Evolutionary conservation across 768 basidiomycete species (phyloP).

Genomic region (Boletus rubescentipes): DNA sequence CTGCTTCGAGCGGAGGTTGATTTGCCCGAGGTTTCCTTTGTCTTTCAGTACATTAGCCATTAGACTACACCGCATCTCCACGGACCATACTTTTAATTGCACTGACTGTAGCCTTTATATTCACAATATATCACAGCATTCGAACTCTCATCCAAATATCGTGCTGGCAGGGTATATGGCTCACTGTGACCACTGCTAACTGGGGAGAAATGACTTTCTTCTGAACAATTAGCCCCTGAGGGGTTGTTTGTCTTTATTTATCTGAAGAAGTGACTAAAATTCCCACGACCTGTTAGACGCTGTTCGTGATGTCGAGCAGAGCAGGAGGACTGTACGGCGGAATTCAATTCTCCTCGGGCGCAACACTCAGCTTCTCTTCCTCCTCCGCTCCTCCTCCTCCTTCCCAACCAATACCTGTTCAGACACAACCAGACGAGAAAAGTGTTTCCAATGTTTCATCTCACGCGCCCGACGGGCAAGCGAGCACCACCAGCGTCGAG

Average conservation of each 20-base stretch:
- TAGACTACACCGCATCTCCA: conserved; percentile 33
- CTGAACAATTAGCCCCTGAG: no score
- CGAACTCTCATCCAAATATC: no score
- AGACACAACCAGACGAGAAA: conserved; percentile 20
- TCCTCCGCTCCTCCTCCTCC: conserved; percentile 37
- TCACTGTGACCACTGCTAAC: no score
- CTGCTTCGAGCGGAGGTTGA: conserved; percentile 88
- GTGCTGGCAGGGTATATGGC: no score
- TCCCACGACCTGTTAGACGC: conserved; percentile 21
- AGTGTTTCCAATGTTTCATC: conserved; percentile 18
- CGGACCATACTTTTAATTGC: conserved; percentile 5
- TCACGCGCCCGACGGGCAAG: conserved; percentile 25
- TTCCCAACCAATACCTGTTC: conserved; percentile 15
- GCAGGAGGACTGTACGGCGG: conserved; percentile 86
- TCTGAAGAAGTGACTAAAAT: background rate
- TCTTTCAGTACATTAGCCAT: conserved; percentile 95
- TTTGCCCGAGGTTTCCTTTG: conserved; percentile 82
- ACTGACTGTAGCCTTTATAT: background rate
- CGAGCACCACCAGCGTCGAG: conserved; percentile 25
- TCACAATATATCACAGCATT: background rate
- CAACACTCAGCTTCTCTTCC: conserved; percentile 48
- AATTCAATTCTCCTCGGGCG: conserved; percentile 76
- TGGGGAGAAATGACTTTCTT: no score
- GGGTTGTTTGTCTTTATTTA: no score
- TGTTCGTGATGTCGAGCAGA: conserved; percentile 63